Conservation (phyloP, 2,329 filamentous ascomycete species). For the Colletotrichum sp. region DNA sequence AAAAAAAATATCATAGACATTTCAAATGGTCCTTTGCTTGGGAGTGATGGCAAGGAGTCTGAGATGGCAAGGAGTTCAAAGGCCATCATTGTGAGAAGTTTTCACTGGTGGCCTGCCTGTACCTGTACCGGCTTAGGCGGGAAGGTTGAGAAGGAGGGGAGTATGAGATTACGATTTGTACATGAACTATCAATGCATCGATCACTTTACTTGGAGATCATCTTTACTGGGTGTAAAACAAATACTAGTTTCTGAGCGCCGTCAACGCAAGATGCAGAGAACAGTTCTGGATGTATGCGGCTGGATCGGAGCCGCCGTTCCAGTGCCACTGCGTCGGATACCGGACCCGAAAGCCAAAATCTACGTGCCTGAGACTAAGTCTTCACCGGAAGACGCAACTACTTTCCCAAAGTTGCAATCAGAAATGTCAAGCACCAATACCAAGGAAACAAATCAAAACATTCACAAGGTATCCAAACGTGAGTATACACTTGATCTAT, state of each 20-base stretch:
- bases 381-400: background rate
- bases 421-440: fast-evolving
- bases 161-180: background rate
- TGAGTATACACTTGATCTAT: background rate
- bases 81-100: too few relatives aligned
- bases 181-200: background rate
- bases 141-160: background rate
- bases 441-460: background rate
- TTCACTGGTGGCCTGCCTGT: too few relatives aligned
- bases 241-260: background rate
- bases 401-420: background rate
- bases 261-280: background rate
- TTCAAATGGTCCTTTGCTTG: background rate
- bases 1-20: background rate
- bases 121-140: background rate
- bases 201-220: background rate
- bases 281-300: background rate
- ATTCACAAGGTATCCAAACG: fast-evolving
- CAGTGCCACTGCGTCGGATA: background rate
- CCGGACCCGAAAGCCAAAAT: background rate
- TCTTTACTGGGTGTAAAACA: background rate
- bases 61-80: too few relatives aligned
- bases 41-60: background rate
- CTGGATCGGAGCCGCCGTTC: background rate
- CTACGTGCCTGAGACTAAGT: background rate